Percentiles rank a stretch among this genome's conserved stretches.
phyloP scores from a whole-genome alignment of 2,329 filamentous ascomycete genomes.

The Colletotrichum salicis region DNA sequence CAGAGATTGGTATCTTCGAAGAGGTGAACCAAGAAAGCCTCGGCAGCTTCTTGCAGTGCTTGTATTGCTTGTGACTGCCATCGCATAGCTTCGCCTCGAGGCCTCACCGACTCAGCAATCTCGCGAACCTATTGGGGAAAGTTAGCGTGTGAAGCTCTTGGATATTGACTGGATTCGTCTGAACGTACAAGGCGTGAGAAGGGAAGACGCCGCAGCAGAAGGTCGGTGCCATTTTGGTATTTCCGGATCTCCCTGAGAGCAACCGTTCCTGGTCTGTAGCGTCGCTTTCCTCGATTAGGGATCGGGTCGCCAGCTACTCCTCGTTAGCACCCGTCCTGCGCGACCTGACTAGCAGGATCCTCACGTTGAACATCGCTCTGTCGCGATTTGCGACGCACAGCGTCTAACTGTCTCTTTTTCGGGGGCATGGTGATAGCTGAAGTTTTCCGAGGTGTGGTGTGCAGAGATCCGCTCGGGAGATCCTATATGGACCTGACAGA shows the following conservation, averaged over 20 bases:
- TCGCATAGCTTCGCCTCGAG: constrained; percentile 76
- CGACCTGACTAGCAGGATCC: constrained; percentile 13
- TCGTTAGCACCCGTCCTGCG: neutral
- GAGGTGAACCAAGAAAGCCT: constrained; percentile 95
- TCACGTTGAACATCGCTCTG: constrained; percentile 56
- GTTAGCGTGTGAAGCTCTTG: constrained; percentile 3
- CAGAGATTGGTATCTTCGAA: constrained; percentile 97
- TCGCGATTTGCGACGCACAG: constrained; percentile 42
- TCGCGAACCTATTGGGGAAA: constrained; percentile 68
- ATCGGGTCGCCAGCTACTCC: constrained; percentile 76
- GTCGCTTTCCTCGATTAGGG: constrained; percentile 68
- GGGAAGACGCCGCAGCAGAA: constrained; percentile 83
- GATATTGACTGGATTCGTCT: neutral
- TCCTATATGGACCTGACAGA: neutral
- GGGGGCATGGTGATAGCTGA: neutral
- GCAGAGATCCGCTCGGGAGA: neutral
- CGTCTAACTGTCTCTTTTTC: constrained; percentile 36
- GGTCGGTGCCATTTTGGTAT: constrained; percentile 90
- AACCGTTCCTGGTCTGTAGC: constrained; percentile 82
- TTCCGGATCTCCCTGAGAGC: constrained; percentile 91
- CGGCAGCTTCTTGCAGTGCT: constrained; percentile 93
- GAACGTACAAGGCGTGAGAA: constrained; percentile 77
- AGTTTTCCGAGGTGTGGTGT: neutral
- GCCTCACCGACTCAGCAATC: constrained; percentile 74
- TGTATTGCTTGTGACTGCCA: constrained; percentile 97